A percentile compares a stretch with the other conserved stretches of the same genome.
Evolutionary conservation across 768 basidiomycete genomes (phyloP).

Genomic region (Pholiota conissans): DNA sequence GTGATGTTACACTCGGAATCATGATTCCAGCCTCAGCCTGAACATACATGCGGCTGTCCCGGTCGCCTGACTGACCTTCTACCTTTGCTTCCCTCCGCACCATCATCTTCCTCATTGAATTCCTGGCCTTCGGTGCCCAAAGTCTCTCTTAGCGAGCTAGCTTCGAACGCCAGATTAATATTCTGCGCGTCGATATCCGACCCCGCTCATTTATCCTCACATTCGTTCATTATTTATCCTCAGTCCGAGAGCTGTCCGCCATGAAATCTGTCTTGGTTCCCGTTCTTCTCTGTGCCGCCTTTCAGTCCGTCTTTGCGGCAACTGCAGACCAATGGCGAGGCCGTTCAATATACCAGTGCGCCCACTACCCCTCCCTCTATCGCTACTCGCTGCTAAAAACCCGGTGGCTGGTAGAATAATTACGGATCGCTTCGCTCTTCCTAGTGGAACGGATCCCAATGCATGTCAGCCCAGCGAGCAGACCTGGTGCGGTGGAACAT

Average conservation of each 20-base stretch:
- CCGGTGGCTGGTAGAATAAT: constrained; percentile 46
- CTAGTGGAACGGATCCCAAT: constrained; percentile 47
- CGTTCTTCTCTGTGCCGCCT: constrained; percentile 17
- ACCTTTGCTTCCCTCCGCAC: neutral
- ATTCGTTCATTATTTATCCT: neutral
- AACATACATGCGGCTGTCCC: neutral
- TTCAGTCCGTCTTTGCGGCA: constrained; percentile 46
- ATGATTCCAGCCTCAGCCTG: neutral
- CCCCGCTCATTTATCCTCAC: constrained; percentile 1
- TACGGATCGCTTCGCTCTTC: constrained; percentile 76
- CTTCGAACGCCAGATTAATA: constrained; percentile 1
- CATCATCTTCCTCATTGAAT: neutral
- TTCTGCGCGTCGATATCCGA: neutral
- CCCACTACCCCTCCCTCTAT: constrained; percentile 4
- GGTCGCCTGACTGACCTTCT: neutral
- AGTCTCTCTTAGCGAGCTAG: neutral
- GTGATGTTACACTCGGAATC: neutral
- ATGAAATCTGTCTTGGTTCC: constrained; percentile 13
- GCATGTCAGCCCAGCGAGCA: constrained; percentile 59
- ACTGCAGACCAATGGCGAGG: constrained; percentile 75
- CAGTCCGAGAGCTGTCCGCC: constrained; percentile 11
- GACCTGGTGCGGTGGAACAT: constrained; percentile 88
- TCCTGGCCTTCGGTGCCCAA: neutral
- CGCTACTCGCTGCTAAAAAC: neutral
- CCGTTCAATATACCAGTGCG: constrained; percentile 80